phyloP scores from a whole-genome alignment of 805 yeast genomes.

The Metschnikowia colocasiae region DNA sequence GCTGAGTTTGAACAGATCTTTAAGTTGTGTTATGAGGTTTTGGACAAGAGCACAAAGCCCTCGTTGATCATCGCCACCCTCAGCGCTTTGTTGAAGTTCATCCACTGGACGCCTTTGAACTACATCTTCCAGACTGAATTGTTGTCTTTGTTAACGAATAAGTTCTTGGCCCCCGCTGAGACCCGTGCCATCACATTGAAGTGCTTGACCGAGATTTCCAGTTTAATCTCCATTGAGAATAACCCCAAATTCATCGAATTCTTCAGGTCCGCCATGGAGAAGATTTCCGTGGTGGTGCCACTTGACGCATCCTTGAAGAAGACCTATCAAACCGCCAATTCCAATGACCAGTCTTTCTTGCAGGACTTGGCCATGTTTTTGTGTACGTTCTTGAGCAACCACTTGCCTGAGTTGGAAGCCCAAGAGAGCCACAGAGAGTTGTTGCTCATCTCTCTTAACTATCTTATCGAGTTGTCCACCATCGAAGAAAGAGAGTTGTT shows the following conservation, averaged over 20 bases:
- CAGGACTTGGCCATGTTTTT: constrained; percentile 94
- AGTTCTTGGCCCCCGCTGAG: constrained; percentile 72
- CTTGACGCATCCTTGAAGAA: constrained; percentile 55
- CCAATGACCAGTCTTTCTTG: constrained; percentile 86
- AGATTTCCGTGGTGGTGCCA: constrained; percentile 68
- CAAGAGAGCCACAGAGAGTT: constrained; percentile 50
- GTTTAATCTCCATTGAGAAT: constrained; percentile 52
- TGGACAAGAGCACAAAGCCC: constrained; percentile 84
- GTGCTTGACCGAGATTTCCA: constrained; percentile 88
- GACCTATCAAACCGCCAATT: constrained; percentile 69
- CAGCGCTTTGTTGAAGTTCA: constrained; percentile 74
- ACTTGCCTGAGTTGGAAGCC: constrained; percentile 61
- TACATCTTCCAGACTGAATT: constrained; percentile 87
- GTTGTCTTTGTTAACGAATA: constrained; percentile 64
- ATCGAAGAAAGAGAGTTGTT: constrained; percentile 95
- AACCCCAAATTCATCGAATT: constrained; percentile 58
- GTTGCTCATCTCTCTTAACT: constrained; percentile 69
- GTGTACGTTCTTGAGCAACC: constrained; percentile 77
- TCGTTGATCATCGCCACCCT: constrained; percentile 81
- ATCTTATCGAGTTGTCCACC: constrained; percentile 77
- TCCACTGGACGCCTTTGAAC: constrained; percentile 92
- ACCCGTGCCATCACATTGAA: constrained; percentile 83
- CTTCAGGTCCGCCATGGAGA: constrained; percentile 72
- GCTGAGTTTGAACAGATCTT: constrained; percentile 91
- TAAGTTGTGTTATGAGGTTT: constrained; percentile 87